A percentile compares a stretch with the other conserved stretches of the same genome.
phyloP scores from a whole-genome alignment of 306 rosid species.

The Bauhinia variegata region DNA sequence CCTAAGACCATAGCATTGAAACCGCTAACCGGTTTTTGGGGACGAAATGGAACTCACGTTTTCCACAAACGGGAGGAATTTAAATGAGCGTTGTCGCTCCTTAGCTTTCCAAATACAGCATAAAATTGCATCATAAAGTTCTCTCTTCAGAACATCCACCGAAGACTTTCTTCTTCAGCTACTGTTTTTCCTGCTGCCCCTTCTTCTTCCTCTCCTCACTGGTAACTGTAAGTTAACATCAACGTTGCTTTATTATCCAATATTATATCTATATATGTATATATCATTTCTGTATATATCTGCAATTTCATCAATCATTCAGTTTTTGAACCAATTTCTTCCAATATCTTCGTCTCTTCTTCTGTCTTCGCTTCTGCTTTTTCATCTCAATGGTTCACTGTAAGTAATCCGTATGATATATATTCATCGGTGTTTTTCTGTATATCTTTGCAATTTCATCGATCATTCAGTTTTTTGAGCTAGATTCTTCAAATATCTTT shows the following conservation, averaged over 20 bases:
- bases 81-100: too few relatives aligned
- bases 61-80: too few relatives aligned
- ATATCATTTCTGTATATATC: too few relatives aligned
- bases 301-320: background rate
- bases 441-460: background rate
- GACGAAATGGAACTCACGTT: slow-evolving; percentile 5
- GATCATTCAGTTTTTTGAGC: background rate
- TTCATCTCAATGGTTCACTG: background rate
- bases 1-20: background rate
- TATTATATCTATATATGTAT: too few relatives aligned
- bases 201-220: background rate
- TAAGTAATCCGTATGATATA: slow-evolving; percentile 18
- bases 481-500: background rate
- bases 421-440: background rate
- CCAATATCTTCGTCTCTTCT: too few relatives aligned
- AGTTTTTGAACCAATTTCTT: slow-evolving; percentile 6
- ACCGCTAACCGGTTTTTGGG: slow-evolving; percentile 31
- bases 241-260: slow-evolving; percentile 12
- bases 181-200: background rate
- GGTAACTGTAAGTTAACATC: slow-evolving; percentile 35
- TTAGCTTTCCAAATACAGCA: slow-evolving; percentile 64
- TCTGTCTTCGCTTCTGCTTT: background rate
- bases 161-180: slow-evolving; percentile 4
- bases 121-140: slow-evolving; percentile 21
- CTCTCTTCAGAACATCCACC: slow-evolving; percentile 27